These are phyloP conservation scores for Lasiosphaeris hirsuta DNA, from an alignment of 495 filamentous ascomycete species.

Conservation along the genomic window DNA sequence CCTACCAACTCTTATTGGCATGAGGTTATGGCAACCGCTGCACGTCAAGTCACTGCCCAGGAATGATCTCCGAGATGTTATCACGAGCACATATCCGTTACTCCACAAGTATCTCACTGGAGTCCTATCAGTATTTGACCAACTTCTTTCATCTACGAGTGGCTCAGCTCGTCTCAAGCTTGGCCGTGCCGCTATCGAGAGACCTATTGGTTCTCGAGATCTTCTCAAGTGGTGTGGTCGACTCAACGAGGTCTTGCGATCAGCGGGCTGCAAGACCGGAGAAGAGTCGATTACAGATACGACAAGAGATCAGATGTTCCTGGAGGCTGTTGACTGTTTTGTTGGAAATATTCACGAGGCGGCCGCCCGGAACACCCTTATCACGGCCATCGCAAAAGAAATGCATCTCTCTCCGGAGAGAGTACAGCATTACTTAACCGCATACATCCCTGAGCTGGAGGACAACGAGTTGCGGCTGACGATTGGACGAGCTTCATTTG, in stretches of 20 bases:
- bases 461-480: conserved; percentile 55
- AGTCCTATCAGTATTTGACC: conserved; percentile 72
- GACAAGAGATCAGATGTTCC: conserved; percentile 77
- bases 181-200: conserved; percentile 53
- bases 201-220: conserved; percentile 70
- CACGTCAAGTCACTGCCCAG: conserved; percentile 61
- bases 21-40: conserved; percentile 76
- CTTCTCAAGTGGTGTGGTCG: conserved; percentile 86
- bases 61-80: conserved; percentile 72
- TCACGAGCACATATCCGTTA: conserved; percentile 62
- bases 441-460: conserved; percentile 62
- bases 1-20: conserved; percentile 61
- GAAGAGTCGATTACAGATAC: conserved; percentile 69
- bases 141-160: conserved; percentile 53
- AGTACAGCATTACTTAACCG: conserved; percentile 63
- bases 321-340: conserved; percentile 88
- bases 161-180: conserved; percentile 51
- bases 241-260: conserved; percentile 56
- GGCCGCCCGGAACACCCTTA: conserved; percentile 56
- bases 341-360: conserved; percentile 70
- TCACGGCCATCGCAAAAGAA: conserved; percentile 70
- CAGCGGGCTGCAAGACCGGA: conserved; percentile 63
- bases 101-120: conserved; percentile 64
- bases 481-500: conserved; percentile 64
- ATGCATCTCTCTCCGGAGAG: conserved; percentile 81